These are phyloP conservation scores for Aspergillus fumigatiaffinis DNA, from an alignment of 2,329 filamentous ascomycete genomes.

Conservation along the genomic window DNA sequence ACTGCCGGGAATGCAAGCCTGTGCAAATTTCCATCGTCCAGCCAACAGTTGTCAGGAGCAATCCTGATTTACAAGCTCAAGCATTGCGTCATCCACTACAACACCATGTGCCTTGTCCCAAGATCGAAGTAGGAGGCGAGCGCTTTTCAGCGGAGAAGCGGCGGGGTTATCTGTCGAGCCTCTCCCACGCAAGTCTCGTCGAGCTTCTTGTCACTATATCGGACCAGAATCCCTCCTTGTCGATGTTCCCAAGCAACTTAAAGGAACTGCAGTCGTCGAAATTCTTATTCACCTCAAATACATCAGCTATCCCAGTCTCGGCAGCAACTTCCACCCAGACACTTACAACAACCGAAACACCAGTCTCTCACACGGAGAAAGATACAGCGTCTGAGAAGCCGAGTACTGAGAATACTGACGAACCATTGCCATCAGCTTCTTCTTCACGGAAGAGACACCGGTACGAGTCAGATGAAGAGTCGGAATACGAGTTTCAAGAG, in stretches of 20 bases:
- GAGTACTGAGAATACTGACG: background rate
- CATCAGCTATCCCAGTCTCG: conserved; percentile 1
- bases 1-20: conserved; percentile 61
- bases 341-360: conserved; percentile 1
- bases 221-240: conserved; percentile 59
- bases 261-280: conserved; percentile 21
- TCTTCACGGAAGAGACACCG: conserved; percentile 15
- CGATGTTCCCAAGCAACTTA: conserved; percentile 55
- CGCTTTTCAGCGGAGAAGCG: conserved; percentile 45
- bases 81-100: conserved; percentile 5
- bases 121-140: conserved; percentile 25
- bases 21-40: conserved; percentile 42
- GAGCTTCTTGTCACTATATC: conserved; percentile 61
- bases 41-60: conserved; percentile 34
- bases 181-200: conserved; percentile 60
- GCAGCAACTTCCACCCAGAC: conserved; percentile 3
- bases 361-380: background rate
- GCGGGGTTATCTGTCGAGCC: conserved; percentile 58
- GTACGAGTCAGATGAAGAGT: conserved; percentile 39
- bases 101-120: conserved; percentile 12
- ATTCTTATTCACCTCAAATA: conserved; percentile 15
- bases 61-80: conserved; percentile 13
- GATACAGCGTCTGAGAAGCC: background rate
- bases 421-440: background rate
- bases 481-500: conserved; percentile 45